These are phyloP conservation scores for Avena sativa DNA, from an alignment of 176 grass and related monocot species.

Conservation along the genomic window DNA sequence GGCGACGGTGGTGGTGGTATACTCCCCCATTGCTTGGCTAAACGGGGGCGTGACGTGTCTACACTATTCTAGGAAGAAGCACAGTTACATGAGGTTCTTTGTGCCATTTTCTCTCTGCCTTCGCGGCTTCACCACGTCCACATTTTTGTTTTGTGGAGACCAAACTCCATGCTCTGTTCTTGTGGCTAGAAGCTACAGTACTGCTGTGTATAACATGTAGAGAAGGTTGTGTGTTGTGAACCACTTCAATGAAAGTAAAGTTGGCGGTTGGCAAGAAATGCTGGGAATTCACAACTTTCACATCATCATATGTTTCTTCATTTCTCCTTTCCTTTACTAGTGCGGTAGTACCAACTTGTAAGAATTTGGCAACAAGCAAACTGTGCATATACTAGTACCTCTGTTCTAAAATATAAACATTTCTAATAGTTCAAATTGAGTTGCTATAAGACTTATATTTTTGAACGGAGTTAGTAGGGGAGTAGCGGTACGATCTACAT, in stretches of 20 bases:
- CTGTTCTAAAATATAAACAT: too few species aligned
- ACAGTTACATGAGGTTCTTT: conserved; percentile 5
- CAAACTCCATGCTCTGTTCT: neutral
- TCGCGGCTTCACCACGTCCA: neutral
- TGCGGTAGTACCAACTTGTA: neutral
- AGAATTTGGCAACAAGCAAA: too few species aligned
- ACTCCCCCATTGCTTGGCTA: neutral
- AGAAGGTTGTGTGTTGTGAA: neutral
- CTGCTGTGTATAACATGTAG: conserved; percentile 48
- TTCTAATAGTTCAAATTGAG: too few species aligned
- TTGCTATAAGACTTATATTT: too few species aligned
- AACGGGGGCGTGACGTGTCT: neutral
- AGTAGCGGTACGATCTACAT: too few species aligned
- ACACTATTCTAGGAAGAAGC: neutral
- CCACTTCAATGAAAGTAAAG: conserved; percentile 19
- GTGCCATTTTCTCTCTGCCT: neutral
- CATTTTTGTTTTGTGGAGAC: conserved; percentile 13
- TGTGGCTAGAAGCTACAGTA: conserved; percentile 17
- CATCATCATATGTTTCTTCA: neutral
- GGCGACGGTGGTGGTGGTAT: too few species aligned
- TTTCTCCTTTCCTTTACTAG: too few species aligned
- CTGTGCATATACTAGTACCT: too few species aligned
- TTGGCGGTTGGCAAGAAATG: conserved; percentile 11
- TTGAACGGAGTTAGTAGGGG: too few species aligned
- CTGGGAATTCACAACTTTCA: neutral